Percentiles rank a stretch among this genome's conserved stretches.
These are phyloP conservation scores for Pulicaria dysenterica DNA, from an alignment of 129 eudicot genomes.

Conservation along the genomic window DNA sequence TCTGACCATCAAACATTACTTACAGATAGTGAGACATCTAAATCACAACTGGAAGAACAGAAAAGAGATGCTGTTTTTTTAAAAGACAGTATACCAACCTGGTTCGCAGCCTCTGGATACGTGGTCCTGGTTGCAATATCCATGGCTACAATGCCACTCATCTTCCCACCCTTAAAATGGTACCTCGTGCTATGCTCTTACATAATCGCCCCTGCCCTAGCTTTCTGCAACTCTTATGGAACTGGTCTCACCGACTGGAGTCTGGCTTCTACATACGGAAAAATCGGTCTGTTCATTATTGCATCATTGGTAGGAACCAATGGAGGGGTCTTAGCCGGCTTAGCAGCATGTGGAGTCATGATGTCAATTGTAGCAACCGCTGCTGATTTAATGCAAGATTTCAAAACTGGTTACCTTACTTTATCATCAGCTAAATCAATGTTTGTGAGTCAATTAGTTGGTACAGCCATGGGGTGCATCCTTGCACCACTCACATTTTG, in stretches of 20 bases:
- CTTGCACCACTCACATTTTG: constrained; percentile 89
- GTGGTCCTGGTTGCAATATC: constrained; percentile 77
- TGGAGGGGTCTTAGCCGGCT: constrained; percentile 87
- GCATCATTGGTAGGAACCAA: constrained; percentile 75
- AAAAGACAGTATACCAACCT: constrained; percentile 76
- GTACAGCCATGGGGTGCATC: constrained; percentile 91
- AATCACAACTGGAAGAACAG: constrained; percentile 45
- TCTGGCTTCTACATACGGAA: constrained; percentile 87
- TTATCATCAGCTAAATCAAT: constrained; percentile 80
- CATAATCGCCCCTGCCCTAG: constrained; percentile 85
- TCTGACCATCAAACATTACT: constrained; percentile 6
- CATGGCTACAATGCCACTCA: constrained; percentile 63
- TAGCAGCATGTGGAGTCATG: constrained; percentile 92
- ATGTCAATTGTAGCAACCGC: constrained; percentile 91
- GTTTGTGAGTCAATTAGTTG: constrained; percentile 86
- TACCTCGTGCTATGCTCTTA: constrained; percentile 79
- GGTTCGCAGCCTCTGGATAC: constrained; percentile 85
- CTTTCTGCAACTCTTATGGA: constrained; percentile 97
- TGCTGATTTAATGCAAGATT: constrained; percentile 94
- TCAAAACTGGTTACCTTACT: constrained; percentile 89
- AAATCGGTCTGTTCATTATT: constrained; percentile 81
- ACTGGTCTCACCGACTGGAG: constrained; percentile 96
- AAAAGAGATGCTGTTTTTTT: constrained; percentile 64
- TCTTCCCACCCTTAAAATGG: constrained; percentile 92
- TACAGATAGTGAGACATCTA: constrained; percentile 50